Evolutionary conservation across 2,329 filamentous ascomycete species (phyloP), one percentile per base, ranked within the genome.

Genomic region (Nothopassalora personata): DNA sequence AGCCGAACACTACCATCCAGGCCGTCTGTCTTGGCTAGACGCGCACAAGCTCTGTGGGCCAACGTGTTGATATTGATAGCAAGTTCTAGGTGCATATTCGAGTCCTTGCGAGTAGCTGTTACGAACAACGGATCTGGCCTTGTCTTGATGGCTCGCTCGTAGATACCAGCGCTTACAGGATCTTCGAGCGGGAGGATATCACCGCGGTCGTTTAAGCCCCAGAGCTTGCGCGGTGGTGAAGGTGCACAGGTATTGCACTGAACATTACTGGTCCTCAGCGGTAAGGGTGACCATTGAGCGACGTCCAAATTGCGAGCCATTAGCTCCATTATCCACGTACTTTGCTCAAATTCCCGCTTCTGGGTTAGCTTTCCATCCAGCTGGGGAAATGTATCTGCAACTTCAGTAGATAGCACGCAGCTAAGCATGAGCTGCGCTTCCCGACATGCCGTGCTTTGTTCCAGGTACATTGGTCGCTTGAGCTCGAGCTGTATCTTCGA

Each of bases 131-230:
- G 31, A 11, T 34, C 31, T 34, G 31, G 31, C 15, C 78, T 72
- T n/a, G 68, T 61, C 64, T 85, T 85, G 23, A 83, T 69, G 2
- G 74, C 73, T 46, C 73, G 71, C 66, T 86, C 83, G 61, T 79
- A 85, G 0, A 67, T 61, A 0, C 76, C 77, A 50, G 83, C 82
- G 56, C 77, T 73, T 53, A 73, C 63, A 0, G 80, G 74, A 62
- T 85, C 76, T 65, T 85, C 83, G 52, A 78, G 79, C 0, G 80
- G 75, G 13, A 71, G 72, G 19, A 80, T 65, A 36, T 71, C 72
- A 9, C 56, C 57, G 10, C 68, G 66, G 11, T 66, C 66, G 8
- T 60, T 65, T 3, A 74, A 50, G 19, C 64, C 68, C 77, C 77
- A 80, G 28, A 71, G 64, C 13, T 77, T 57, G 3, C 56, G 54